These are phyloP conservation scores for Withania somnifera DNA, from an alignment of 305 asterid species.

Conservation along the genomic window DNA sequence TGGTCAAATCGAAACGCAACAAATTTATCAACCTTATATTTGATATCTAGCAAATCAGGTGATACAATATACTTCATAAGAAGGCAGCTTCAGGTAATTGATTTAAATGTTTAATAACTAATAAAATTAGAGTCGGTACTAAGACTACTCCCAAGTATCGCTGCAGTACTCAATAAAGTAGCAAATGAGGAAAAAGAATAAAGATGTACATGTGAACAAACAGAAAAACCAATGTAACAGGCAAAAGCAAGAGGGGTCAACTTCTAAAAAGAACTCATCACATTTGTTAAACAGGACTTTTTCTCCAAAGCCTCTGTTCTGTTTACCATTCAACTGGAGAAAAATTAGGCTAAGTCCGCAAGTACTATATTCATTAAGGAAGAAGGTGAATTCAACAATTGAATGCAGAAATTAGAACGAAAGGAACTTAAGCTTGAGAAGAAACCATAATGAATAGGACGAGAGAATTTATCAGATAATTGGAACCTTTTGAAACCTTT, in stretches of 20 bases:
- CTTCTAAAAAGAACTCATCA: neutral
- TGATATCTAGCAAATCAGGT: neutral
- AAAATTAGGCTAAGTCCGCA: neutral
- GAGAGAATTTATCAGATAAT: neutral
- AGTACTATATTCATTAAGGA: neutral
- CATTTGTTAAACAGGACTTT: neutral
- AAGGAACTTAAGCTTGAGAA: neutral
- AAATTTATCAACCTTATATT: neutral
- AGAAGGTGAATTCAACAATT: neutral
- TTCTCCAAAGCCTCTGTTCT: neutral
- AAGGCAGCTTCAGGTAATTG: neutral
- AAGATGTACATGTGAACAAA: neutral
- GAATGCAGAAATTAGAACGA: neutral
- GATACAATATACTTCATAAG: neutral
- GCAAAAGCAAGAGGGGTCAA: neutral
- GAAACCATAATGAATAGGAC: neutral
- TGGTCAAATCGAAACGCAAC: neutral
- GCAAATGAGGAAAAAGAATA: neutral
- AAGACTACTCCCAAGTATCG: neutral
- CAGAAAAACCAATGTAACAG: neutral
- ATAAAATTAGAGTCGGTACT: neutral
- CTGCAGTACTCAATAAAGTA: neutral
- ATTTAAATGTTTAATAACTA: neutral
- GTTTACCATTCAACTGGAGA: neutral
- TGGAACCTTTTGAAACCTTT: neutral